phyloP scores from a whole-genome alignment of 2,329 filamentous ascomycete genomes.

The Aspergillus sp. region DNA sequence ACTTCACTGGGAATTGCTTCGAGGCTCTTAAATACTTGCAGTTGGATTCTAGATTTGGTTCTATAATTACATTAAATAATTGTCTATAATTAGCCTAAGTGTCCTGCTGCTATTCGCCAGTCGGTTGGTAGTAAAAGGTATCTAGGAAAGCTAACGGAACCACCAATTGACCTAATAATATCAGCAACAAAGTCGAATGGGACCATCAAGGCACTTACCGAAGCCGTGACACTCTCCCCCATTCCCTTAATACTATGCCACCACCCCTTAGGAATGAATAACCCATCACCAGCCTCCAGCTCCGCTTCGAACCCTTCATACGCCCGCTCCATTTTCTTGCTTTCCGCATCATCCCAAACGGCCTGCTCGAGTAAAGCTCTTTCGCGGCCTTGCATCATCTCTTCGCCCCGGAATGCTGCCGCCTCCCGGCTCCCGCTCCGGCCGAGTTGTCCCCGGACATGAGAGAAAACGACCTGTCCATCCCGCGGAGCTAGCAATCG shows the following conservation, averaged over 20 bases:
- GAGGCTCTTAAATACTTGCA: not conserved
- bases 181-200: slow-evolving; percentile 61
- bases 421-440: slow-evolving; percentile 32
- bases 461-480: slow-evolving; percentile 65
- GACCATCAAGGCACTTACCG: slow-evolving; percentile 43
- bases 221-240: slow-evolving; percentile 58
- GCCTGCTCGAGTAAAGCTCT: slow-evolving; percentile 63
- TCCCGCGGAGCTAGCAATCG: slow-evolving; percentile 66
- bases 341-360: slow-evolving; percentile 61
- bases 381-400: slow-evolving; percentile 89
- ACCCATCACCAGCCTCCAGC: slow-evolving; percentile 64
- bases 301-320: slow-evolving; percentile 50
- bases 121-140: not conserved
- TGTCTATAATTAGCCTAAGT: not conserved
- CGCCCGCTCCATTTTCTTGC: slow-evolving; percentile 24
- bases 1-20: not conserved
- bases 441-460: slow-evolving; percentile 43
- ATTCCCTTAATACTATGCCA: slow-evolving; percentile 79
- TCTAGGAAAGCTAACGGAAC: too few relatives aligned
- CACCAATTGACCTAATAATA: slow-evolving; percentile 49
- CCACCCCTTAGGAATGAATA: slow-evolving; percentile 82
- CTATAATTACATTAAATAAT: not conserved
- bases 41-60: not conserved
- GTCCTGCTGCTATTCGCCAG: not conserved
- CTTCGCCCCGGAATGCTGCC: slow-evolving; percentile 66